Percentiles rank a stretch among this genome's conserved stretches.
Conservation (phyloP, 805 yeast species). For the Monosporozyma unispora region DNA sequence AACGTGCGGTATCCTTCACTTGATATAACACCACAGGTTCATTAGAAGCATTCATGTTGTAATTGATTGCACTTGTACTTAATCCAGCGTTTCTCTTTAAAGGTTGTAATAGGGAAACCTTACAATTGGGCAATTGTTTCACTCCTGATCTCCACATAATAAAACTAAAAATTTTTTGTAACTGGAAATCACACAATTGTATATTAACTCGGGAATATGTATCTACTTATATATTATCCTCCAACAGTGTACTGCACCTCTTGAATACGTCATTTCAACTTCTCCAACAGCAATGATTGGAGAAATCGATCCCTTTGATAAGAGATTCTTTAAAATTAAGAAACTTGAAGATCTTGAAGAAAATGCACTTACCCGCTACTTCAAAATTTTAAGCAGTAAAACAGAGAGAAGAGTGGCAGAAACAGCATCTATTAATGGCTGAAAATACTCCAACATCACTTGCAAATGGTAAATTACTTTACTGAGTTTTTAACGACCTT, state of each 20-base stretch:
- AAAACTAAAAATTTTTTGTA: neutral
- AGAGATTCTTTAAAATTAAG: neutral
- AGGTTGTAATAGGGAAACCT: neutral
- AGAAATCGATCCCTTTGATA: neutral
- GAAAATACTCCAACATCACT: too few relatives aligned
- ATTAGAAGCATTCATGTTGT: neutral
- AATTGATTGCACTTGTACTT: neutral
- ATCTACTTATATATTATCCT: neutral
- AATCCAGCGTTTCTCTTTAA: neutral
- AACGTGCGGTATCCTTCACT: slow-evolving; percentile 45
- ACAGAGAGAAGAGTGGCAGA: too few relatives aligned
- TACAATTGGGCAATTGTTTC: neutral
- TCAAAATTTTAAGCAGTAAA: neutral
- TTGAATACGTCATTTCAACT: neutral
- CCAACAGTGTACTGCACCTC: neutral
- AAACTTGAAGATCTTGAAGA: neutral
- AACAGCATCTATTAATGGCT: too few relatives aligned
- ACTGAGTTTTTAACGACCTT: too few relatives aligned
- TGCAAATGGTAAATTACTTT: too few relatives aligned
- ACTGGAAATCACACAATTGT: neutral
- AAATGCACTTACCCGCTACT: neutral
- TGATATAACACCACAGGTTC: slow-evolving; percentile 16
- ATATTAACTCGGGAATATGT: neutral
- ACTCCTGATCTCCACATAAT: neutral
- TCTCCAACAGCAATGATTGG: neutral